A percentile compares a stretch with the other conserved stretches of the same genome.
Evolutionary conservation across 2,329 filamentous ascomycete species (phyloP).

Genomic region (Claviceps sorghi): DNA sequence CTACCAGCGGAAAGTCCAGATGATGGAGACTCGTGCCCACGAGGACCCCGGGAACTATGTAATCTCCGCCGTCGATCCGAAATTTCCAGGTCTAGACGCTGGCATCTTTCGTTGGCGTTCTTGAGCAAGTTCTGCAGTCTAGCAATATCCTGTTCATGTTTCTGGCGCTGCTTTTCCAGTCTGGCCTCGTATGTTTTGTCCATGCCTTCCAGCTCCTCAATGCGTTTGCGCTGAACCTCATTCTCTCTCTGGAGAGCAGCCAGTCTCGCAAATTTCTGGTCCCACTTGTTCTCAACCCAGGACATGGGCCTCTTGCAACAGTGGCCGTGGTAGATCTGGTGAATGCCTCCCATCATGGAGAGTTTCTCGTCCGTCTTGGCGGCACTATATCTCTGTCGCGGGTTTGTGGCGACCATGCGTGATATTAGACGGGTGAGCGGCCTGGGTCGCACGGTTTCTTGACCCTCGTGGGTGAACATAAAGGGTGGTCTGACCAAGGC

Average conservation of each 20-base stretch:
- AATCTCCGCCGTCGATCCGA: constrained; percentile 9
- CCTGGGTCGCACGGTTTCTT: constrained; percentile 25
- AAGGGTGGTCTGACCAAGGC: constrained; percentile 21
- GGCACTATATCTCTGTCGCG: constrained; percentile 19
- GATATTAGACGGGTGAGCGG: constrained; percentile 24
- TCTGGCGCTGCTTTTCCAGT: constrained; percentile 21
- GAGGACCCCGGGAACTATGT: constrained; percentile 3
- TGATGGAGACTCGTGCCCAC: constrained; percentile 3
- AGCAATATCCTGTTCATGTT: constrained; percentile 18
- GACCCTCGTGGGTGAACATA: constrained; percentile 23
- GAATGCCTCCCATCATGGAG: constrained; percentile 29
- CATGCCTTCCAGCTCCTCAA: constrained; percentile 23
- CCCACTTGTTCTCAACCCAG: constrained; percentile 22
- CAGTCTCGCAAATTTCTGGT: constrained; percentile 18
- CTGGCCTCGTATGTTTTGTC: constrained; percentile 26
- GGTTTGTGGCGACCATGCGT: constrained; percentile 20
- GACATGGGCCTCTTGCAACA: constrained; percentile 28
- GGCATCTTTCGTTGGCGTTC: constrained; percentile 20
- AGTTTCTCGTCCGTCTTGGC: constrained; percentile 26
- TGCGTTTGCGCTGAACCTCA: constrained; percentile 17
- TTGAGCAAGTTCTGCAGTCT: constrained; percentile 21
- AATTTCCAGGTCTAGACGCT: constrained; percentile 15
- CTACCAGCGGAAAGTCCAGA: background rate
- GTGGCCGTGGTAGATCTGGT: constrained; percentile 30
- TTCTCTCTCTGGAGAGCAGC: constrained; percentile 19